A percentile compares a stretch with the other conserved stretches of the same genome.
These are phyloP conservation scores for Brachypodium distachyon DNA, from an alignment of 202 grass and related monocot genomes.

Conservation along the genomic window DNA sequence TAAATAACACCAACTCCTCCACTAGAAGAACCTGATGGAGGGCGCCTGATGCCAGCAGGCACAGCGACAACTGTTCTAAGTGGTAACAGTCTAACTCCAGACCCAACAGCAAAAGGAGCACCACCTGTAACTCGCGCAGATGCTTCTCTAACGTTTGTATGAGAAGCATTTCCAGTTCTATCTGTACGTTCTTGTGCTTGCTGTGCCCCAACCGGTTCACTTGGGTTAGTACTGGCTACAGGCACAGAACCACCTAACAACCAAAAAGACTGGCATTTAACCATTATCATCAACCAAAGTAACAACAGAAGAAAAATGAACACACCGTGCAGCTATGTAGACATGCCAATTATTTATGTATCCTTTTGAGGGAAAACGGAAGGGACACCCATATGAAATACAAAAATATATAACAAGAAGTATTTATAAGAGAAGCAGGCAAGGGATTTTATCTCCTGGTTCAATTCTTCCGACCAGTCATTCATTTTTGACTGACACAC, in stretches of 20 bases:
- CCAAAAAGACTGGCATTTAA: constrained; percentile 35
- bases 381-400: not conserved
- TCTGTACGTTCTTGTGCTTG: constrained; percentile 45
- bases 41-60: constrained; percentile 48
- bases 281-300: constrained; percentile 20
- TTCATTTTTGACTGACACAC: not conserved
- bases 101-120: constrained; percentile 54
- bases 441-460: not conserved
- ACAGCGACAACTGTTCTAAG: constrained; percentile 72
- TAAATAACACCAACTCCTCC: constrained; percentile 47
- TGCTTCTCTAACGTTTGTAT: constrained; percentile 39
- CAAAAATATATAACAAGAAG: not conserved
- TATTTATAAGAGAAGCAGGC: not conserved
- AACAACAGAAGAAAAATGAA: constrained; percentile 7
- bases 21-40: constrained; percentile 39
- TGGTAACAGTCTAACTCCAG: constrained; percentile 70
- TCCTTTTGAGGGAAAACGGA: not conserved
- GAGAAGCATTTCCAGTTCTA: constrained; percentile 37
- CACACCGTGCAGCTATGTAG: not conserved
- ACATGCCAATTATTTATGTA: not conserved
- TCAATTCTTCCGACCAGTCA: not conserved
- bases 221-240: constrained; percentile 45
- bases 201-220: constrained; percentile 43
- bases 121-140: constrained; percentile 39
- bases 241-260: constrained; percentile 54